Evolutionary conservation across 179 eudicot species (phyloP), one percentile per base, ranked within the genome.

Genomic region (Silene noctiflora): DNA sequence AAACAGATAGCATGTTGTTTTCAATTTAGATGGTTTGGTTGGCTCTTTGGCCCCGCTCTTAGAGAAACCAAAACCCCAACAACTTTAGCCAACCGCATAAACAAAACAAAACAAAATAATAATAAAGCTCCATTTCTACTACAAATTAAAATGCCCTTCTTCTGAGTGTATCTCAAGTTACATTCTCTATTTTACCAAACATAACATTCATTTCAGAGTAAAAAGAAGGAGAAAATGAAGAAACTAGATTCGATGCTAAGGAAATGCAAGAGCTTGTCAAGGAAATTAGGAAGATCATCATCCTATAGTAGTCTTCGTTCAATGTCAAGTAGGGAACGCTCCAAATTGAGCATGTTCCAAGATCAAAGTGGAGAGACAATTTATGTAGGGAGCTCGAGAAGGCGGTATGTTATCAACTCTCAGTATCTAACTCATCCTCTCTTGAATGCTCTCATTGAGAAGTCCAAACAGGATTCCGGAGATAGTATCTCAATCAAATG

Each of bases 181-280:
- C 79, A 58, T 35, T 35, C 3, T 35, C 44, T 39, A 39, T 7
- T n/a, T 59, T 24, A 20, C 17, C 3, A 12, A 7, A 6, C 1
- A 0, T 11, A n/a, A 35, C n/a, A 22, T 25, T 25, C 6, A 63
- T 20, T 14, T 29, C 58, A 64, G n/a, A 1, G 55, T 17, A 61
- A 44, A 42, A 48, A 6, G 19, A 61, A 20, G 25, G 0, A 10
- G 27, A 1, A 20, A 81, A 88, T 86, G 94, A 91, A 87, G 86
- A 89, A 83, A 74, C 68, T 88, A 70, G 82, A 87, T 71, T 64
- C 76, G 24, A 24, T 91, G 66, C 84, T 91, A 58, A 83, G 91
- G 62, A 91, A 83, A 78, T 91, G 97, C 84, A 91, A 91, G 87
- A 91, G 88, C 64, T 72, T 91, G 66, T 87, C 92, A 20, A 81